These are phyloP conservation scores for Phytopythium boreale DNA, from an alignment of 352 stramenopile species.

Conservation along the genomic window DNA sequence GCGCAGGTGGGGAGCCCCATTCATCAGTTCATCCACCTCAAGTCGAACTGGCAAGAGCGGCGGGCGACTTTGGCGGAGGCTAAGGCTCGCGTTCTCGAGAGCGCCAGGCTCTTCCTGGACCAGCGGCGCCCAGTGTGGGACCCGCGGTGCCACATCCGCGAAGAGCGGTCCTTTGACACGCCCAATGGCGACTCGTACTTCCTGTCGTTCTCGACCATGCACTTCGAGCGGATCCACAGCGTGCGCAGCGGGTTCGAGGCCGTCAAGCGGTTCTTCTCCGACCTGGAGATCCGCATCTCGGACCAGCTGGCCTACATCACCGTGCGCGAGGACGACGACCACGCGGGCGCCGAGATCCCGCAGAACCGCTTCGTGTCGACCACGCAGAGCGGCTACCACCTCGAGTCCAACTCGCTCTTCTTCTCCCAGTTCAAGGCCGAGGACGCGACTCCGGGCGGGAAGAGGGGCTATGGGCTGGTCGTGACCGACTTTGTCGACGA, in stretches of 20 bases:
- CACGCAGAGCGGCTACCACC: slow-evolving; percentile 18
- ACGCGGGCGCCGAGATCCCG: slow-evolving; percentile 26
- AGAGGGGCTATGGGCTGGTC: slow-evolving; percentile 15
- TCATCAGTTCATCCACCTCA: slow-evolving; percentile 24
- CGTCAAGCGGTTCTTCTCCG: slow-evolving; percentile 30
- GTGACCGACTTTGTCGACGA: slow-evolving; percentile 22
- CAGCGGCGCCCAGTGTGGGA: slow-evolving; percentile 22
- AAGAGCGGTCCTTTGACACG: slow-evolving; percentile 29
- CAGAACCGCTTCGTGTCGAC: slow-evolving; percentile 40
- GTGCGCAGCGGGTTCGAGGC: slow-evolving; percentile 49
- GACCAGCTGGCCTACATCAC: slow-evolving; percentile 46
- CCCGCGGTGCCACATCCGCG: slow-evolving; percentile 23
- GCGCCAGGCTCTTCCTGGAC: slow-evolving; percentile 22
- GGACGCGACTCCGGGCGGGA: slow-evolving; percentile 9
- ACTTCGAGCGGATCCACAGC: slow-evolving; percentile 30
- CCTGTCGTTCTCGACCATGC: slow-evolving; percentile 27
- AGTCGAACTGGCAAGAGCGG: slow-evolving; percentile 18
- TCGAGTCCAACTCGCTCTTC: slow-evolving; percentile 46
- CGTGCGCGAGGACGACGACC: slow-evolving; percentile 47
- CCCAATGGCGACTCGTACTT: slow-evolving; percentile 26
- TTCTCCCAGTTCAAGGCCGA: slow-evolving; percentile 28
- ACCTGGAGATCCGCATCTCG: slow-evolving; percentile 51
- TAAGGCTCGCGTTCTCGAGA: slow-evolving; percentile 20
- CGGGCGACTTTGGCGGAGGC: slow-evolving; percentile 15
- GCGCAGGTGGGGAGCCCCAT: slow-evolving; percentile 28